Evolutionary conservation across 2,329 filamentous ascomycete species (phyloP), one percentile per base, ranked within the genome.

Genomic region (Sporothrix phasma): DNA sequence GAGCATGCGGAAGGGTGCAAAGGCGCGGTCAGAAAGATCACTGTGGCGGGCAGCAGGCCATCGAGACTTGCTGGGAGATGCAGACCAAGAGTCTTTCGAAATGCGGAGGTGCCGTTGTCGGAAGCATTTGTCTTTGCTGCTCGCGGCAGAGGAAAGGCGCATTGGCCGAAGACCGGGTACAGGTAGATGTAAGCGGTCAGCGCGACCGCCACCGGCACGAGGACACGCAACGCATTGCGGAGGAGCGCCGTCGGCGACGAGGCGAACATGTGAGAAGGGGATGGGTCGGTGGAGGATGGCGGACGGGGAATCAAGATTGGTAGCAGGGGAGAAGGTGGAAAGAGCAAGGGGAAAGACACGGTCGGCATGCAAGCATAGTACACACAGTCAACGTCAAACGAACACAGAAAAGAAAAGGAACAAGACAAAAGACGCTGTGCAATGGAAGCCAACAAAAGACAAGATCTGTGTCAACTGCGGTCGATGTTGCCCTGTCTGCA

Each of bases 1-100:
- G 15, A 97, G 86, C 3, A 97, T 84, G 65, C 93, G 84, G 72
- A 97, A 96, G 0, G 92, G 90, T 3, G 91, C 90, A 37, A 73
- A 68, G 63, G 67, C 71, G 51, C 65, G 70, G 69, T 68, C 64
- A 8, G 56, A 69, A 11, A 49, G 3, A 59, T 64, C 71, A 65
- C 64, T 67, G 51, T 67, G 69, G 66, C 54, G 10, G 56, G 37
- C 7, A 62, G 41, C 49, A 65, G 59, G 34, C 34, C 22, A 13
- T n/a, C 45, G 5, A 58, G 24, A n/a, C 45, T 56, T 13, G 58
- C 31, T 1, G 65, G 62, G 8, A 65, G 56, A 65, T 81, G 79
- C 15, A 78, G 72, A 66, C 72, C 74, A 15, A 74, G 63, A 0
- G 78, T 77, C 67, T 78, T 74, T 64, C 72, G 62, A 58, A 76